A percentile compares a stretch with the other conserved stretches of the same genome.
These are phyloP conservation scores for Trichoderma sp. DNA, from an alignment of 2,329 filamentous ascomycete species.

Conservation along the genomic window DNA sequence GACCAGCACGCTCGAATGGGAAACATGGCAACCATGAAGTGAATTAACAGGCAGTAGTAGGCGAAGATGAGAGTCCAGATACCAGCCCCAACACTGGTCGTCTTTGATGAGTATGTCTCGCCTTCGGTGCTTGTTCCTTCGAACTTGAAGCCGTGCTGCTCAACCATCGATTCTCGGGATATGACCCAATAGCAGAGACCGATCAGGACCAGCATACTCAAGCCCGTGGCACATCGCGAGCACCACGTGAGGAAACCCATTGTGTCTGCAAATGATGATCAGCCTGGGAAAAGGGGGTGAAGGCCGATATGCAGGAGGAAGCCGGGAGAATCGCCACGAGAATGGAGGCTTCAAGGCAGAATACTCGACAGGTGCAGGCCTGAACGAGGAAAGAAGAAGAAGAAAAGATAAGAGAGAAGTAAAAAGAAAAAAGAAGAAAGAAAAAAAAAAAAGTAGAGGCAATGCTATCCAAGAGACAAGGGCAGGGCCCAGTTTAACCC, in stretches of 20 bases:
- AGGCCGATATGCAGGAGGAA: background rate
- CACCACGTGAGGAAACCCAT: slow-evolving; percentile 57
- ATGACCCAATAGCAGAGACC: slow-evolving; percentile 55
- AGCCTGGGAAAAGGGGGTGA: background rate
- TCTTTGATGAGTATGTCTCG: slow-evolving; percentile 31
- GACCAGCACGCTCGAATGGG: slow-evolving; percentile 61
- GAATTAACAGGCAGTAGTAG: slow-evolving; percentile 64
- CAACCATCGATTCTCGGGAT: slow-evolving; percentile 45
- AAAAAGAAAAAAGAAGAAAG: background rate
- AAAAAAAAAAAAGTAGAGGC: background rate
- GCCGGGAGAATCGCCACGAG: background rate
- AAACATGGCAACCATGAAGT: slow-evolving; percentile 62
- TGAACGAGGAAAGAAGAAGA: background rate
- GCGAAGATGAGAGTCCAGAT: slow-evolving; percentile 55
- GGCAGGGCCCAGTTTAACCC: background rate
- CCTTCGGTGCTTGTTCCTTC: slow-evolving; percentile 38
- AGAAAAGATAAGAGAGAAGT: no score
- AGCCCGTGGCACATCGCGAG: slow-evolving; percentile 51
- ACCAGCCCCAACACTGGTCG: slow-evolving; percentile 40
- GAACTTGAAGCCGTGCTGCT: slow-evolving; percentile 44
- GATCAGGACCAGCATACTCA: slow-evolving; percentile 51
- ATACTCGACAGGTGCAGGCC: background rate
- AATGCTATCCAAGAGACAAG: background rate
- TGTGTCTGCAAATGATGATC: background rate
- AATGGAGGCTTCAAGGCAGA: background rate